phyloP scores from a whole-genome alignment of 2,329 filamentous ascomycete genomes.

The Stemphylium lycopersici region DNA sequence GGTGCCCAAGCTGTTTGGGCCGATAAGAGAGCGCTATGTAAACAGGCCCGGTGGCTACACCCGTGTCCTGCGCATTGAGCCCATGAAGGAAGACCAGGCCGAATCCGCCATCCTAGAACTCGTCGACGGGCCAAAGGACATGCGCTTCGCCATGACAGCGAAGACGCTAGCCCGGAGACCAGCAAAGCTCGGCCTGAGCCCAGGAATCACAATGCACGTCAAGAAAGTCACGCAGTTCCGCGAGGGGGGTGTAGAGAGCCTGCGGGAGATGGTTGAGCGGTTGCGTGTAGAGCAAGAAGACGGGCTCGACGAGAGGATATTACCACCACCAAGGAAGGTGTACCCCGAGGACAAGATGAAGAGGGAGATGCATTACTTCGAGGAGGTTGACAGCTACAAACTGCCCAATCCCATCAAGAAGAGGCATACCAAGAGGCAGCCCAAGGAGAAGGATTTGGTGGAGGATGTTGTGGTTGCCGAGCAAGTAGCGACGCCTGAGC shows the following conservation, averaged over 20 bases:
- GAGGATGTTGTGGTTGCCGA: background rate
- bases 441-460: background rate
- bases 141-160: slow-evolving; percentile 93
- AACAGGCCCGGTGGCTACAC: slow-evolving; percentile 90
- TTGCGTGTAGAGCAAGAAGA: slow-evolving; percentile 34
- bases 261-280: slow-evolving; percentile 66
- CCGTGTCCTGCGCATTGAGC: slow-evolving; percentile 88
- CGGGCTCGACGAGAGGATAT: slow-evolving; percentile 33
- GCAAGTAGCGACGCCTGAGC: background rate
- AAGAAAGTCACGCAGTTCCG: slow-evolving; percentile 82
- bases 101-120: slow-evolving; percentile 90
- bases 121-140: slow-evolving; percentile 91
- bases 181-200: slow-evolving; percentile 63
- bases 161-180: slow-evolving; percentile 73
- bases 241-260: slow-evolving; percentile 66
- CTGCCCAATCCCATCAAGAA: slow-evolving; percentile 24
- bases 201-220: slow-evolving; percentile 78
- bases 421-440: slow-evolving; percentile 2
- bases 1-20: slow-evolving; percentile 86
- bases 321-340: slow-evolving; percentile 39
- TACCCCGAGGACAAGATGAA: slow-evolving; percentile 37
- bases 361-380: slow-evolving; percentile 38
- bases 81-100: slow-evolving; percentile 85
- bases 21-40: slow-evolving; percentile 79
- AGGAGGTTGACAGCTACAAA: slow-evolving; percentile 31